phyloP scores from a whole-genome alignment of 352 stramenopile genomes.

The Globisporangium heterothallicum region DNA sequence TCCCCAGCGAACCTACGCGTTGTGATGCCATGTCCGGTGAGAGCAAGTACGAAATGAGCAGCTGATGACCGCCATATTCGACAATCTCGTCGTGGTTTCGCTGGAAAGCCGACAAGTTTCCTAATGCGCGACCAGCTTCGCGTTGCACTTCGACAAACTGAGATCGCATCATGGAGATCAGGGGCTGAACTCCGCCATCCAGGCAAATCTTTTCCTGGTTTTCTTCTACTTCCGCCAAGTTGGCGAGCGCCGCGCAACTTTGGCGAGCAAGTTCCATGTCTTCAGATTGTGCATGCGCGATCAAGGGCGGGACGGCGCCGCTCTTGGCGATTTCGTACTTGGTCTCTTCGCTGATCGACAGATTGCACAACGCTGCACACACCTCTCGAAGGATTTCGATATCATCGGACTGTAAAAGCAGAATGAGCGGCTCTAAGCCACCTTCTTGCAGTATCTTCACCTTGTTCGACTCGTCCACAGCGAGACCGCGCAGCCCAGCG shows the following conservation, averaged over 20 bases:
- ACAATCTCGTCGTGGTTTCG: conserved; percentile 90
- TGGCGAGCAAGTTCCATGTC: conserved; percentile 91
- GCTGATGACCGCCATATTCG: conserved; percentile 88
- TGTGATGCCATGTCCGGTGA: conserved; percentile 93
- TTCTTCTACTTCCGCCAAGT: conserved; percentile 92
- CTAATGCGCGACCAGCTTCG: conserved; percentile 87
- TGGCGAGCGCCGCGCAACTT: conserved; percentile 90
- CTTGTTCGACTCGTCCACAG: conserved; percentile 88
- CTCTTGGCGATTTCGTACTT: conserved; percentile 97
- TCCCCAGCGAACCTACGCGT: conserved; percentile 89
- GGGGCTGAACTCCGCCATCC: conserved; percentile 88
- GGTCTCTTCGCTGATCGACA: conserved; percentile 94
- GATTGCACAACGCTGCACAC: conserved; percentile 92
- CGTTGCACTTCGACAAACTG: conserved; percentile 94
- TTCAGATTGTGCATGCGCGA: conserved; percentile 89
- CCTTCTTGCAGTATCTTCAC: conserved; percentile 97
- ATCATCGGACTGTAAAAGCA: conserved; percentile 88
- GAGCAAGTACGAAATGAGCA: conserved; percentile 94
- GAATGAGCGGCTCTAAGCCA: conserved; percentile 89
- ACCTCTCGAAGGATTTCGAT: conserved; percentile 93
- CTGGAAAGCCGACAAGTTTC: conserved; percentile 90
- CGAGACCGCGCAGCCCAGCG: conserved; percentile 91
- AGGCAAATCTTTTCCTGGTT: conserved; percentile 94
- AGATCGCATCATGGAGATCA: conserved; percentile 93
- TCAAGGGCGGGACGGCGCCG: conserved; percentile 86